Evolutionary conservation across 768 basidiomycete species (phyloP).

Genomic region (Leccinum subgranulosum): DNA sequence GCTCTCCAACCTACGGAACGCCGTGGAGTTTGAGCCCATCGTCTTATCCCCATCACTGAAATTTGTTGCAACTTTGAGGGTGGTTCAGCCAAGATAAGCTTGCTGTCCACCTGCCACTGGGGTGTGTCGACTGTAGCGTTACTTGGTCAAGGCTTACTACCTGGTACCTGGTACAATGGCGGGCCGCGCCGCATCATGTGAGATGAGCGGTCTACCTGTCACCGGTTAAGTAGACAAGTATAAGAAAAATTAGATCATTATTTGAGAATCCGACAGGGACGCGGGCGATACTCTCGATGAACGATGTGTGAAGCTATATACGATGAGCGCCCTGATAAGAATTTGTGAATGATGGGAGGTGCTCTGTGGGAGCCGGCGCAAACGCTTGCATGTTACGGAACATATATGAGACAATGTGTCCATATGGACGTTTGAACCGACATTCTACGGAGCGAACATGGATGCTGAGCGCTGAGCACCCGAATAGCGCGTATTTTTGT

Average conservation of each 20-base stretch:
- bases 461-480: neutral
- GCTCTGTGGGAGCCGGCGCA: slow-evolving; percentile 27
- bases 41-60: slow-evolving; percentile 16
- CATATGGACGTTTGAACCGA: neutral
- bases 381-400: slow-evolving; percentile 13
- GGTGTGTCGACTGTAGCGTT: slow-evolving; percentile 20
- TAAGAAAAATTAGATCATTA: slow-evolving; percentile 19
- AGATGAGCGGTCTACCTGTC: slow-evolving; percentile 24
- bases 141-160: slow-evolving; percentile 7
- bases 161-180: slow-evolving; percentile 16
- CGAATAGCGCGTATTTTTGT: neutral
- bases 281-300: slow-evolving; percentile 23
- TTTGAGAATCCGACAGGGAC: slow-evolving; percentile 32
- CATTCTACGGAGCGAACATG: neutral
- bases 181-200: slow-evolving; percentile 1
- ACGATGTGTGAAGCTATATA: slow-evolving; percentile 34
- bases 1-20: slow-evolving; percentile 16
- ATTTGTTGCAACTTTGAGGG: neutral
- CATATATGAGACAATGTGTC: neutral
- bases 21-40: slow-evolving; percentile 25
- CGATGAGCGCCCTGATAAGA: slow-evolving; percentile 44
- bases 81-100: neutral
- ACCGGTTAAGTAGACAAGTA: slow-evolving; percentile 16
- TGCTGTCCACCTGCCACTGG: slow-evolving; percentile 1
- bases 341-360: slow-evolving; percentile 48